Evolutionary conservation across 352 stramenopile genomes (phyloP).

Genomic region (Phytophthora melonis): DNA sequence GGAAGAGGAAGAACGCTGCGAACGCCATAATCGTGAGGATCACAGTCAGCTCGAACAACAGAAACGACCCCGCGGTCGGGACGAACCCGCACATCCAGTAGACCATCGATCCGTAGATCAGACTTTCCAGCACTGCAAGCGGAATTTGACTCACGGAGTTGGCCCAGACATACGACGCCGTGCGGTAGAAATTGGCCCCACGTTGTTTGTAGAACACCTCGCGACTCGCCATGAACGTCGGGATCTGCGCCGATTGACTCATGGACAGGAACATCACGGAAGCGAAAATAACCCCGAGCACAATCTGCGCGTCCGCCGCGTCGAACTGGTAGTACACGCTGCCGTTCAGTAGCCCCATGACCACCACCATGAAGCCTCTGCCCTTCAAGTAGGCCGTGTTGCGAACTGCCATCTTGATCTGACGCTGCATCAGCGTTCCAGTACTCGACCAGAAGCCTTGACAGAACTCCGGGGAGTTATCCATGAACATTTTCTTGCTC

Average conservation of each 20-base stretch:
- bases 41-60: constrained; percentile 50
- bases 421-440: constrained; percentile 42
- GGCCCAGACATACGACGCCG: constrained; percentile 65
- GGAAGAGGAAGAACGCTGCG: constrained; percentile 51
- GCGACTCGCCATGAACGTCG: constrained; percentile 67
- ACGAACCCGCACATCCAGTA: constrained; percentile 83
- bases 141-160: constrained; percentile 41
- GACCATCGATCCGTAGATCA: constrained; percentile 77
- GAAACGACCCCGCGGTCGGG: constrained; percentile 24
- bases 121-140: constrained; percentile 49
- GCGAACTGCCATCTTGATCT: constrained; percentile 59
- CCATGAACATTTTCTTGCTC: constrained; percentile 78
- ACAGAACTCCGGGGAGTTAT: constrained; percentile 44
- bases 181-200: constrained; percentile 76
- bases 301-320: constrained; percentile 31
- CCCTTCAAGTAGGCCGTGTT: constrained; percentile 46
- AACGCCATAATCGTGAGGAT: constrained; percentile 49
- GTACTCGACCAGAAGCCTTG: constrained; percentile 35
- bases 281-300: constrained; percentile 81
- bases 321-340: constrained; percentile 55
- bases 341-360: constrained; percentile 48
- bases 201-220: constrained; percentile 84
- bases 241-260: constrained; percentile 70
- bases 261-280: constrained; percentile 77
- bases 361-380: constrained; percentile 37